phyloP scores from a whole-genome alignment of 352 stramenopile species.

The Globisporangium middletonii region DNA sequence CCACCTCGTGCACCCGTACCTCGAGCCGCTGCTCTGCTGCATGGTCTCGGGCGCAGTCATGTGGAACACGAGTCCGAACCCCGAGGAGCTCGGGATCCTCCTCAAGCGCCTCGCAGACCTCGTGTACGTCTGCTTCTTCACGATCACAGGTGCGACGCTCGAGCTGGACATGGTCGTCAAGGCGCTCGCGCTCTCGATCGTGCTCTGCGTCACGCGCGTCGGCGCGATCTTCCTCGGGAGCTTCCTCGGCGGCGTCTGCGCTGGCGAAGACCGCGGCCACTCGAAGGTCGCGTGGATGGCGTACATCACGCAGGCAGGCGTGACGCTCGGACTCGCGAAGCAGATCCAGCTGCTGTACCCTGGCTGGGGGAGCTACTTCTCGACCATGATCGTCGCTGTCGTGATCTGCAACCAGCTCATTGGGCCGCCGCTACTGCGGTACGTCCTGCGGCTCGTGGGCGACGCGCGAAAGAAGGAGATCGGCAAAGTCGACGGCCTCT shows the following conservation, averaged over 20 bases:
- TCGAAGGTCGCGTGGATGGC: constrained; percentile 61
- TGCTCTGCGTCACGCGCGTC: constrained; percentile 48
- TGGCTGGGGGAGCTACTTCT: constrained; percentile 65
- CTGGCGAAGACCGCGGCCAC: constrained; percentile 36
- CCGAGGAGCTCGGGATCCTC: constrained; percentile 46
- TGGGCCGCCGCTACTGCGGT: constrained; percentile 48
- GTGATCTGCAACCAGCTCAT: constrained; percentile 70
- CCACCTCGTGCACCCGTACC: constrained; percentile 52
- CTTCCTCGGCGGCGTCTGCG: constrained; percentile 39
- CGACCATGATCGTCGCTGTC: constrained; percentile 66
- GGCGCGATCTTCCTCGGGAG: constrained; percentile 55
- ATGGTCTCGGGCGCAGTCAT: constrained; percentile 62
- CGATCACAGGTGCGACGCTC: constrained; percentile 56
- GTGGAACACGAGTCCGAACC: constrained; percentile 54
- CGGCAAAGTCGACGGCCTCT: constrained; percentile 50
- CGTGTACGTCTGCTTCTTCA: constrained; percentile 76
- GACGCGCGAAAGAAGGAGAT: constrained; percentile 55
- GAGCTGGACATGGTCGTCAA: constrained; percentile 64
- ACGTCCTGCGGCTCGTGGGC: constrained; percentile 43
- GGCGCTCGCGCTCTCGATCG: constrained; percentile 41
- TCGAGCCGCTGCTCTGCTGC: constrained; percentile 59
- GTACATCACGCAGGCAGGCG: constrained; percentile 67
- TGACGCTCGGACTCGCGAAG: constrained; percentile 64
- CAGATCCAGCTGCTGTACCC: constrained; percentile 67
- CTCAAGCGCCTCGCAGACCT: constrained; percentile 47